Conservation (phyloP, 345 rosid genomes). For the Lepidium africanum region DNA sequence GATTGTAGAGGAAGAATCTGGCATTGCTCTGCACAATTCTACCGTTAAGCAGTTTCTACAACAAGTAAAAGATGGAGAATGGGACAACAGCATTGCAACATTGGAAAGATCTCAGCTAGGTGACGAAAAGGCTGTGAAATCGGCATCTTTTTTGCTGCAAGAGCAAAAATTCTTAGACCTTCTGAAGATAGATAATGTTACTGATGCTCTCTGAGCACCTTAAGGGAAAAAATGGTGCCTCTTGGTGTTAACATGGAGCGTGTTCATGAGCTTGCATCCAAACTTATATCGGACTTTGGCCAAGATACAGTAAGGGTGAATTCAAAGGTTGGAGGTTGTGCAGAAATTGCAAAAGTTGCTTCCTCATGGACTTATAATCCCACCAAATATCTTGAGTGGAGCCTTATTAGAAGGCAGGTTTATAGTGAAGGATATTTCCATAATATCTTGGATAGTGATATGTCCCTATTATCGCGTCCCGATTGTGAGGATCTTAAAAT, state of each 20-base stretch:
- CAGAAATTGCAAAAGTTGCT: conserved; percentile 38
- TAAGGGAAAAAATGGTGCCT: conserved; percentile 43
- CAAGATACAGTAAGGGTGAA: conserved; percentile 5
- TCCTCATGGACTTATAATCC: conserved; percentile 40
- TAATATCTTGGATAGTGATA: conserved; percentile 35
- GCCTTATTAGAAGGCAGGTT: conserved; percentile 26
- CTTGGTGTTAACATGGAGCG: conserved; percentile 28
- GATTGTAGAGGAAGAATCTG: conserved; percentile 42
- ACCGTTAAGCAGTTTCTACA: conserved; percentile 29
- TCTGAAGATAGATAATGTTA: conserved; percentile 12
- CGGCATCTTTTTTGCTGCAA: conserved; percentile 28
- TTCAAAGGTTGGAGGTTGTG: conserved; percentile 13
- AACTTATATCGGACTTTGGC: conserved; percentile 19
- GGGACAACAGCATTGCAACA: conserved; percentile 45
- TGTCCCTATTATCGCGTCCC: conserved; percentile 43
- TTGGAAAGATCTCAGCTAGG: conserved; percentile 23
- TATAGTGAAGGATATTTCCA: conserved; percentile 30
- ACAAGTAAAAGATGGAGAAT: conserved; percentile 35
- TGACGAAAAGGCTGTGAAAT: conserved; percentile 29
- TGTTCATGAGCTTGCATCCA: conserved; percentile 37
- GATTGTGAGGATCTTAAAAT: conserved; percentile 34
- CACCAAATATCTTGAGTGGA: conserved; percentile 42
- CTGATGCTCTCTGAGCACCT: conserved; percentile 35
- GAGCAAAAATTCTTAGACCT: conserved; percentile 49
- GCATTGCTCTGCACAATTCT: conserved; percentile 31